Conservation (phyloP, 345 rosid genomes). For the Tarenaya hassleriana region DNA sequence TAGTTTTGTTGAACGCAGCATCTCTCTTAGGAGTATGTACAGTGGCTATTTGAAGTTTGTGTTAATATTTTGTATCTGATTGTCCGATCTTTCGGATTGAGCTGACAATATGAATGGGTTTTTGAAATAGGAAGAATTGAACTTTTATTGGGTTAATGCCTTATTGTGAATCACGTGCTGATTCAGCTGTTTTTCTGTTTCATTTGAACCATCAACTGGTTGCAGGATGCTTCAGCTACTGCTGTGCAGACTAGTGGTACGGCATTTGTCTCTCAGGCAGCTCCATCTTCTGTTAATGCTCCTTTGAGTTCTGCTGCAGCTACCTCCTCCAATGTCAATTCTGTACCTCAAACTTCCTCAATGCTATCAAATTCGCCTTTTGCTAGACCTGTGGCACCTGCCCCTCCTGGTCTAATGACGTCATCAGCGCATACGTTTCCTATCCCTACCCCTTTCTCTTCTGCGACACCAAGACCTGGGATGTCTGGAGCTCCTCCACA, state of each 20-base stretch:
- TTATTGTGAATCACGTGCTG: not conserved
- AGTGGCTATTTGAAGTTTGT: not conserved
- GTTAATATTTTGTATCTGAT: not conserved
- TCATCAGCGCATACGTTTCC: conserved; percentile 32
- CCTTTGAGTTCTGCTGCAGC: conserved; percentile 29
- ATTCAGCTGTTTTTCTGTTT: conserved; percentile 10
- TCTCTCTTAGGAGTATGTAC: not conserved
- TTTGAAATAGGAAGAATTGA: not conserved
- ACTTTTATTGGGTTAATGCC: not conserved
- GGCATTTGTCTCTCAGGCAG: conserved; percentile 39
- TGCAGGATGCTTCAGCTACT: conserved; percentile 37
- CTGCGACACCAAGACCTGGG: conserved; percentile 38
- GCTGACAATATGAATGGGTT: not conserved
- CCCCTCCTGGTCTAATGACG: conserved; percentile 39
- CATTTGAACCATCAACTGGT: conserved; percentile 11
- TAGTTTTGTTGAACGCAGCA: not conserved
- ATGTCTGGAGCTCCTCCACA: conserved; percentile 34
- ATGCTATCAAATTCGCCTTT: conserved; percentile 32
- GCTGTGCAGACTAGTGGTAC: conserved; percentile 31
- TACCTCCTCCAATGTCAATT: conserved; percentile 28
- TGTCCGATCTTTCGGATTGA: not conserved
- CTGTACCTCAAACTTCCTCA: conserved; percentile 32
- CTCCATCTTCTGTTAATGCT: conserved; percentile 30
- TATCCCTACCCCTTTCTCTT: conserved; percentile 39
- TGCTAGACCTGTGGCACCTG: conserved; percentile 34